These are phyloP conservation scores for Solanum tarijense DNA, from an alignment of 257 asterid genomes.

Conservation along the genomic window DNA sequence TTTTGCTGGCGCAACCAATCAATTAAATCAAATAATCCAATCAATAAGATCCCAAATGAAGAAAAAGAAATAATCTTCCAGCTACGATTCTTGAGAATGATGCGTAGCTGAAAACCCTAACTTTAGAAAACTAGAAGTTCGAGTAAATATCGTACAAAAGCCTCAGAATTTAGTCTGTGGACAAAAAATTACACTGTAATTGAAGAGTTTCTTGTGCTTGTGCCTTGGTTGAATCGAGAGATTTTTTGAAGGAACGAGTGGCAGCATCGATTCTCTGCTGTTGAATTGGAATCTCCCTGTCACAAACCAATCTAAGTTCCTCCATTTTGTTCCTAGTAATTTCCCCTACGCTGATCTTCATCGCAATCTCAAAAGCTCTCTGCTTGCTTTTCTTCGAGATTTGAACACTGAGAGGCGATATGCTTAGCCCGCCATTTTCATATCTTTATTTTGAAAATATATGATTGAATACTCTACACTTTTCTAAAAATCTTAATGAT, in stretches of 20 bases:
- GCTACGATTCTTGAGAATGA: not conserved
- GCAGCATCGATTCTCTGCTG: conserved; percentile 45
- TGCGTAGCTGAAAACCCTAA: not conserved
- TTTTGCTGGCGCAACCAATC: conserved; percentile 30
- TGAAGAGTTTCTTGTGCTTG: conserved; percentile 47
- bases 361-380: not conserved
- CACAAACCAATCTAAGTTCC: conserved; percentile 50
- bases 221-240: conserved; percentile 32
- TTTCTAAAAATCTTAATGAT: too few relatives aligned
- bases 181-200: not conserved
- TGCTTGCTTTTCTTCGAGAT: not conserved
- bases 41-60: not conserved
- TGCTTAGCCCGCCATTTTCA: conserved; percentile 43
- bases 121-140: conserved; percentile 8
- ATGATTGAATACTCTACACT: not conserved
- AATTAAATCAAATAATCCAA: not conserved
- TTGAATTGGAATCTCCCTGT: conserved; percentile 54
- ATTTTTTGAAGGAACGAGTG: conserved; percentile 5
- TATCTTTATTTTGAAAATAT: conserved; percentile 6
- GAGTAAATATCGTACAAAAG: not conserved
- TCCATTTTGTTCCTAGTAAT: conserved; percentile 32
- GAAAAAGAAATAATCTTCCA: not conserved
- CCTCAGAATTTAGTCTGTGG: not conserved
- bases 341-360: conserved; percentile 37
- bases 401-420: not conserved